phyloP scores from a whole-genome alignment of 2,329 filamentous ascomycete genomes.

The Stachybotrys elegans region DNA sequence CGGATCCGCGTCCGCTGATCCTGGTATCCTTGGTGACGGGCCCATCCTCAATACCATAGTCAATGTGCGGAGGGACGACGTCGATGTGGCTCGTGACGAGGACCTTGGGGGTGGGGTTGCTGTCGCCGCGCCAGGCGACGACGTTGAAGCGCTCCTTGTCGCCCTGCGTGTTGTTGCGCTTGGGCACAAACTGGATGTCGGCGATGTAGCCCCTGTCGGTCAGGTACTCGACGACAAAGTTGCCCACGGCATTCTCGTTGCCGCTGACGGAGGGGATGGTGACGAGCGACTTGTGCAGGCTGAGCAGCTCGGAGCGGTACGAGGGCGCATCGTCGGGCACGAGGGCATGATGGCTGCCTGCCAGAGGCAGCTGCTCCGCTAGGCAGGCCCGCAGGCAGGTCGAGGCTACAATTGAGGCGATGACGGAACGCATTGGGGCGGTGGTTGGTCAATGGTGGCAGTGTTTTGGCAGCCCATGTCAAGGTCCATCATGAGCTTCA shows the following conservation, averaged over 20 bases:
- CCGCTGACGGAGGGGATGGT: conserved; percentile 67
- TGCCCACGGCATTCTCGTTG: conserved; percentile 63
- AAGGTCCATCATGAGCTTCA: no score
- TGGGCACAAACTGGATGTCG: conserved; percentile 34
- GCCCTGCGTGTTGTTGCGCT: conserved; percentile 21
- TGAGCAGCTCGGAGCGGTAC: conserved; percentile 52
- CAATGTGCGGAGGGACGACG: conserved; percentile 66
- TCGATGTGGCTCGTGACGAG: conserved; percentile 82
- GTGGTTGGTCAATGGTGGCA: no score
- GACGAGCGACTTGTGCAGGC: conserved; percentile 71
- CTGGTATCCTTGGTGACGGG: conserved; percentile 37
- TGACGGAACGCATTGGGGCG: no score
- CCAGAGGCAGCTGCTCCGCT: background rate
- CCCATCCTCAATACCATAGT: conserved; percentile 54
- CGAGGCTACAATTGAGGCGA: no score
- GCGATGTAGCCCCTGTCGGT: conserved; percentile 37
- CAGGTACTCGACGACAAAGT: conserved; percentile 66
- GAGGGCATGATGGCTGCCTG: background rate
- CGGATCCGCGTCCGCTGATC: conserved; percentile 69
- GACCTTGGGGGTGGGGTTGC: conserved; percentile 47
- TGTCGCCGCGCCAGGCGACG: conserved; percentile 55
- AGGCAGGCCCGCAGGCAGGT: no score
- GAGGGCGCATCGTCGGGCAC: conserved; percentile 18
- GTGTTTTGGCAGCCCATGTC: no score
- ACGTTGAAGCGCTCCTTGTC: conserved; percentile 59